Evolutionary conservation across 805 yeast species (phyloP).

Genomic region (Starmerella asiatica): DNA sequence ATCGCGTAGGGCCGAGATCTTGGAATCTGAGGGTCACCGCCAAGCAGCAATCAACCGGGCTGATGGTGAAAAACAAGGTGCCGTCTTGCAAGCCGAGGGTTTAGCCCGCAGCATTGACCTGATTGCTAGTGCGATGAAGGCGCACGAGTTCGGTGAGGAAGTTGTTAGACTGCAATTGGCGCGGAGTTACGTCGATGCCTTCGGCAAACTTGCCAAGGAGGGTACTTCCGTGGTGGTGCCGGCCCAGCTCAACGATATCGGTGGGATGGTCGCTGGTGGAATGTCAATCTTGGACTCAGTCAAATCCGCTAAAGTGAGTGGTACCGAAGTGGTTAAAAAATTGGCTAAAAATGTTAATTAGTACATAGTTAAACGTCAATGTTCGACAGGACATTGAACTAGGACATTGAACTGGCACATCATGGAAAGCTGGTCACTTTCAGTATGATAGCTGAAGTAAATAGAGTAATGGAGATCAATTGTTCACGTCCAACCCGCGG

Average conservation of each 20-base stretch:
- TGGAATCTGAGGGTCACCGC: constrained; percentile 74
- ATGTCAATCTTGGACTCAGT: constrained; percentile 54
- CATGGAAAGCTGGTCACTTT: too few relatives aligned
- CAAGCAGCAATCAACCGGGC: constrained; percentile 70
- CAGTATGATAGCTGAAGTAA: too few relatives aligned
- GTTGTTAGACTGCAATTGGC: constrained; percentile 74
- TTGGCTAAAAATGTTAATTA: background rate
- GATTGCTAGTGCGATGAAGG: constrained; percentile 53
- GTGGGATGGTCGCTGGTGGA: constrained; percentile 64
- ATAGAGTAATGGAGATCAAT: too few relatives aligned
- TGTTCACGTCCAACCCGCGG: too few relatives aligned
- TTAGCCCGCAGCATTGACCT: constrained; percentile 55
- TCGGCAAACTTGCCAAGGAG: constrained; percentile 71
- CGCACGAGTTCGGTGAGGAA: constrained; percentile 56
- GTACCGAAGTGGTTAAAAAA: background rate
- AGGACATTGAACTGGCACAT: background rate
- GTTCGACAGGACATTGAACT: too few relatives aligned
- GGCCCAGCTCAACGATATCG: constrained; percentile 58
- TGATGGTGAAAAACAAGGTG: constrained; percentile 63
- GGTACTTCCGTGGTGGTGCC: constrained; percentile 68
- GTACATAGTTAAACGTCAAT: background rate
- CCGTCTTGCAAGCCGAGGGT: constrained; percentile 69
- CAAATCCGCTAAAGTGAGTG: constrained; percentile 13
- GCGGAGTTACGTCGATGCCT: constrained; percentile 69
- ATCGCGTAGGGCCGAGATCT: constrained; percentile 72